Base-by-base conservation (phyloP, 441 rosid species). In the Euphorbia corollata region DNA sequence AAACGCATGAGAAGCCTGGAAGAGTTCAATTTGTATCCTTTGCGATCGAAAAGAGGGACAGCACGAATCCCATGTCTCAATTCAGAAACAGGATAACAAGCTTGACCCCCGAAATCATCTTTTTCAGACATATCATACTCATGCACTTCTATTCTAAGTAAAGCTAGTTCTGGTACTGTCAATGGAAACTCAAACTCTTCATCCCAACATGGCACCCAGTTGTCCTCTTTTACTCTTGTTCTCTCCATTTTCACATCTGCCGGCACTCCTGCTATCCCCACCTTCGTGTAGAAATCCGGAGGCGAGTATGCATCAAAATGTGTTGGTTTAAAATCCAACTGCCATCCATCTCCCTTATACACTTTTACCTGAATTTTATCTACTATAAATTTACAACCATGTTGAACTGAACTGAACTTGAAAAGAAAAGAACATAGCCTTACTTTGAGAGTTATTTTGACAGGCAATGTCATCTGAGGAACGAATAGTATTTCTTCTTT, bases 261-360 rank as follows among this genome's bases (percentile, higher is more conserved):
- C 0, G 80, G 78, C 23, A 85, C 93, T 69, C 97, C 97, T 22
- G 86, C 91, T 60, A 90, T 85, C 34, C 91, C 92, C 4, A 92
- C 96, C 75, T 82, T 82, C n/a, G 82, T 15, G 39, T 89, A 92
- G 73, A 91, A 91, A 68, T 89, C 96, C 22, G 95, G 96, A 1
- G 98, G 98, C 57, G 98, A 91, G 69, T 79, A 87, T 64, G 82
- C 68, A 73, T 92, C 95, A 12, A 92, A 92, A 71, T 92, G 92
- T n/a, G 91, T 92, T 67, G 77, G 92, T 0, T 53, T 77, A 70
- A 92, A 92, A 68, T 92, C 98, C 15, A 59, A 67, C 75, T 76
- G 78, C 96, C 98, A 92, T 63, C 96, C 95, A 79, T 91, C 94
- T 53, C 98, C 98, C 94, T 89, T 89, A 41, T 76, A 89, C 69